phyloP scores from a whole-genome alignment of 1,139 yeast genomes.

The Yamadazyma sp. region DNA sequence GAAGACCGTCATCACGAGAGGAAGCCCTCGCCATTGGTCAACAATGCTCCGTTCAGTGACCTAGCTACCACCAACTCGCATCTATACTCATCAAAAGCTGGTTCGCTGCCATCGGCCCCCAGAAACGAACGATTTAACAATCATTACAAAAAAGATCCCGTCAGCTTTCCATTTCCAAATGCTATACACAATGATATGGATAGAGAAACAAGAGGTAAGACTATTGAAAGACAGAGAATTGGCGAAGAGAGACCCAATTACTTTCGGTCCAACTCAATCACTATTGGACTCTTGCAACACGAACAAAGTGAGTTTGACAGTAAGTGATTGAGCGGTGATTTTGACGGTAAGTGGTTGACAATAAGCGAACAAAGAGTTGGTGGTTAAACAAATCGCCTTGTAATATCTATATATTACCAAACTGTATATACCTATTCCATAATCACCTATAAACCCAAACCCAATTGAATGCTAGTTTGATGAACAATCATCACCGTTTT shows the following conservation, averaged over 20 bases:
- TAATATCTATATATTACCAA: background rate
- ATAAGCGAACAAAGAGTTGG: too few species aligned
- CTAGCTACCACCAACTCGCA: slow-evolving; percentile 16
- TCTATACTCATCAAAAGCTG: slow-evolving; percentile 1
- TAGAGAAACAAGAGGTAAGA: slow-evolving; percentile 26
- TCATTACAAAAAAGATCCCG: slow-evolving; percentile 47
- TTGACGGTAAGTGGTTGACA: too few species aligned
- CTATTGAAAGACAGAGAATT: slow-evolving; percentile 17
- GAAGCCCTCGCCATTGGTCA: slow-evolving; percentile 16
- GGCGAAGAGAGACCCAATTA: slow-evolving; percentile 25
- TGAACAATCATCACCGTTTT: background rate
- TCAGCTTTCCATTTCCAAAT: slow-evolving; percentile 37
- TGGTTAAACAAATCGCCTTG: too few species aligned
- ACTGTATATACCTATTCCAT: slow-evolving; percentile 3
- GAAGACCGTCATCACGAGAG: slow-evolving; percentile 4
- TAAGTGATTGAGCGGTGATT: slow-evolving; percentile 1
- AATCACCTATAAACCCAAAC: slow-evolving; percentile 6
- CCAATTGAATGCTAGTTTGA: slow-evolving; percentile 5
- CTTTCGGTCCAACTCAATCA: slow-evolving; percentile 42
- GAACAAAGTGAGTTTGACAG: slow-evolving; percentile 1
- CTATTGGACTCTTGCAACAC: slow-evolving; percentile 42
- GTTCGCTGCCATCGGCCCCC: background rate
- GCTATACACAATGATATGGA: slow-evolving; percentile 43
- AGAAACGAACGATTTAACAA: slow-evolving; percentile 34
- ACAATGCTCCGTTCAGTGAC: slow-evolving; percentile 14